Evolutionary conservation across 2,329 filamentous ascomycete genomes (phyloP), one percentile per base, ranked within the genome.

Genomic region (Colletotrichum abscissum): DNA sequence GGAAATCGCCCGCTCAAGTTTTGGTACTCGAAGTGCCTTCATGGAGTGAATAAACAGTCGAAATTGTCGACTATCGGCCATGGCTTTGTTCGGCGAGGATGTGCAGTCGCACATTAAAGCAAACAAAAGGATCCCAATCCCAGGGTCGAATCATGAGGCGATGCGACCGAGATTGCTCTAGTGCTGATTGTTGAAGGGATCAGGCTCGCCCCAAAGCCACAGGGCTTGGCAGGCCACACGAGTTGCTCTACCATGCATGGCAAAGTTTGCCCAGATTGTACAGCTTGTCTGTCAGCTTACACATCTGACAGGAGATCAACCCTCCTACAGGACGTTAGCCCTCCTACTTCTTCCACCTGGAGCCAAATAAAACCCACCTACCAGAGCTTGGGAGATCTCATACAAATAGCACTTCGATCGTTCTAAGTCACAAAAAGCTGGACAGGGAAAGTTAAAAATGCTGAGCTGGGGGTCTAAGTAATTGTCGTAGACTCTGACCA

Each of bases 211-310:
- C 22, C 49, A 38, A 42, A 38, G 57, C 57, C 35, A 67, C 63
- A 46, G n/a, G 42, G 14, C 63, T 71, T 67, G 68, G 68, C 68
- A 28, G 30, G 12, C 42, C 63, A 54, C 55, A 26, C 19, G 14
- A 22, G 12, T 2, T 30, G 6, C 33, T 62, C 12, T 19, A 16
- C 26, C 12, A 24, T 19, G 5, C 33, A 35, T 28, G 26, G n/a
- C 22, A n/a, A 7, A 7, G 8, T 38, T 12, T 24, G 12, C 9
- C 54, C 8, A 8, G 14, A 28, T 24, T 46, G 28, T 33, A 9
- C 14, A 4, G 42, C 12, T 8, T 66, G 68, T 67, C 68, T 58
- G 68, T 67, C 68, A 71, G 63, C 68, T 71, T 67, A 67, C 60
- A 54, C n/a, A 5, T 26, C 60, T 19, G 28, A 54, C 42, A 49